These are phyloP conservation scores for Ophiobolus disseminans DNA, from an alignment of 2,329 filamentous ascomycete species.

Conservation along the genomic window DNA sequence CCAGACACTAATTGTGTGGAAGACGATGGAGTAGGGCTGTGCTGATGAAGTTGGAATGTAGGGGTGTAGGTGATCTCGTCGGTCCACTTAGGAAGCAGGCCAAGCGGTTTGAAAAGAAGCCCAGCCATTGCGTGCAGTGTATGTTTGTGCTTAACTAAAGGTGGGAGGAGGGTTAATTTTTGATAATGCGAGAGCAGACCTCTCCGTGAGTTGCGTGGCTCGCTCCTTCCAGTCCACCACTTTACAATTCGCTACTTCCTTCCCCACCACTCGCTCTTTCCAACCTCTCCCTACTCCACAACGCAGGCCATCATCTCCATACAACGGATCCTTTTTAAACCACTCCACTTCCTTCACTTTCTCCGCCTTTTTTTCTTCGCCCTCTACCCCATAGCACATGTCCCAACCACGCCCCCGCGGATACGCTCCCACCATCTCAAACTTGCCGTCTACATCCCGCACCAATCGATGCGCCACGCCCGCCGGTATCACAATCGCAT, in stretches of 20 bases:
- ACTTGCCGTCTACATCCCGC: conserved; percentile 62
- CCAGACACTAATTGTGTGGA: too few relatives aligned
- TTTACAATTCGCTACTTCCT: not conserved
- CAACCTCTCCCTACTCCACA: conserved; percentile 31
- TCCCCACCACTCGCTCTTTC: conserved; percentile 7
- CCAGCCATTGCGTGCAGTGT: too few relatives aligned
- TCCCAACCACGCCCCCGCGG: conserved; percentile 67
- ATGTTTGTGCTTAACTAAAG: too few relatives aligned
- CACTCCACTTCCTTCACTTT: conserved; percentile 60
- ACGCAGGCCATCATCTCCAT: conserved; percentile 33
- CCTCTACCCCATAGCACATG: conserved; percentile 70
- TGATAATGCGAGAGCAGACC: too few relatives aligned
- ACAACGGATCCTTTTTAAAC: conserved; percentile 67
- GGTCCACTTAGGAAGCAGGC: too few relatives aligned
- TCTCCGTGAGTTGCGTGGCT: too few relatives aligned
- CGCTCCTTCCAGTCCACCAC: not conserved
- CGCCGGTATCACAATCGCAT: conserved; percentile 70
- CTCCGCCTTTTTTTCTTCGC: conserved; percentile 61
- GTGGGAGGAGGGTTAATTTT: too few relatives aligned
- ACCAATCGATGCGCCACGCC: conserved; percentile 70
- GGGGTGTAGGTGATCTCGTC: too few relatives aligned
- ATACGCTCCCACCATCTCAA: conserved; percentile 74
- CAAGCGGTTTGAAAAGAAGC: too few relatives aligned
- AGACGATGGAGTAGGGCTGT: too few relatives aligned
- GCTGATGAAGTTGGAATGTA: too few relatives aligned